Conservation (phyloP, 331 rosid species). For the Cydonia oblonga region DNA sequence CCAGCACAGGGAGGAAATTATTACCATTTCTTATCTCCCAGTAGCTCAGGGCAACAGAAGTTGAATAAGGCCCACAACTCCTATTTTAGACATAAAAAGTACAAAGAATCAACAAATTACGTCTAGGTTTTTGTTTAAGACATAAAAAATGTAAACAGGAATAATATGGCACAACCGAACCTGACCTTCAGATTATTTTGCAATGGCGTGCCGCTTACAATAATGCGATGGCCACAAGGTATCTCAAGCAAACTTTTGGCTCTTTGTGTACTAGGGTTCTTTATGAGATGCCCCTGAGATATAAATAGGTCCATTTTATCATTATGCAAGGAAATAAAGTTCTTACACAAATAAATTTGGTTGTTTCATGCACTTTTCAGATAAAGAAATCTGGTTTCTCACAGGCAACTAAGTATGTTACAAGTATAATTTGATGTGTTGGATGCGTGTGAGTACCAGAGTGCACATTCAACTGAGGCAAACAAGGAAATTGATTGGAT, state of each 20-base stretch:
- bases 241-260: conserved; percentile 93
- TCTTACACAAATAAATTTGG: not conserved
- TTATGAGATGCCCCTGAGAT: conserved; percentile 86
- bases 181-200: conserved; percentile 87
- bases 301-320: conserved; percentile 5
- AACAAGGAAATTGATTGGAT: not conserved
- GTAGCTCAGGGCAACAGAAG: conserved; percentile 84
- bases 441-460: not conserved
- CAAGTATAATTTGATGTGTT: not conserved
- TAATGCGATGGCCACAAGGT: conserved; percentile 71
- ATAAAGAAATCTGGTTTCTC: not conserved
- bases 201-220: conserved; percentile 85
- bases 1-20: conserved; percentile 2
- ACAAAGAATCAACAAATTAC: not conserved
- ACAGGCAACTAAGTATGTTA: not conserved
- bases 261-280: conserved; percentile 92
- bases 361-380: not conserved
- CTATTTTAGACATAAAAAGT: conserved; percentile 24
- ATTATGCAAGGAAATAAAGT: not conserved
- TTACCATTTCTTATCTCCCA: conserved; percentile 81
- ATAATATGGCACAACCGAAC: not conserved
- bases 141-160: not conserved
- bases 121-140: not conserved
- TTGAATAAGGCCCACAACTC: conserved; percentile 93
- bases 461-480: not conserved